A percentile compares a stretch with the other conserved stretches of the same genome.
Conservation (phyloP, 139 green algal species). For the Chlamydomonas incerta region DNA sequence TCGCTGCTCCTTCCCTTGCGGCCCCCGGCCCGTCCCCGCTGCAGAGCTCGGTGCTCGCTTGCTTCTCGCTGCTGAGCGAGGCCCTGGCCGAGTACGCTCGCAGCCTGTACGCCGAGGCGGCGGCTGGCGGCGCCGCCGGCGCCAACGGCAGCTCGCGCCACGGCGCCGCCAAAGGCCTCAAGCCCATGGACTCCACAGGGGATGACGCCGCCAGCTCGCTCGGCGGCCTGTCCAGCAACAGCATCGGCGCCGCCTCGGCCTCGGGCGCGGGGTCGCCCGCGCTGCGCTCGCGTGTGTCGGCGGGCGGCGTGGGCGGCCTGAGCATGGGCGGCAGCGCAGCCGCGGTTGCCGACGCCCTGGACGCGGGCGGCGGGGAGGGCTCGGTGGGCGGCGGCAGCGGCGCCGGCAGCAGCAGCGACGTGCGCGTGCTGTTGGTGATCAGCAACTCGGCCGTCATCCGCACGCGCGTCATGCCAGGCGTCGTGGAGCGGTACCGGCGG, state of each 20-base stretch:
- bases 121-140: too few relatives aligned
- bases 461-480: conserved; percentile 26
- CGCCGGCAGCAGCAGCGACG: conserved; percentile 21
- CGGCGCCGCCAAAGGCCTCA: too few relatives aligned
- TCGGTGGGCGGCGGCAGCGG: background rate
- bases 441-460: conserved; percentile 41
- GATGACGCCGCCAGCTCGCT: too few relatives aligned
- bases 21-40: too few relatives aligned
- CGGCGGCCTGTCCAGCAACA: too few relatives aligned
- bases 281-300: background rate
- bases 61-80: conserved; percentile 29
- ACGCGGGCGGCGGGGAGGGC: background rate
- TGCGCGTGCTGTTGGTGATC: conserved; percentile 39
- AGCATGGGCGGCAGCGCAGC: background rate
- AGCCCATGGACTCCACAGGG: too few relatives aligned
- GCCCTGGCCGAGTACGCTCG: conserved; percentile 33
- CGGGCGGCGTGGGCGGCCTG: too few relatives aligned
- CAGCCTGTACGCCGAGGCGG: background rate
- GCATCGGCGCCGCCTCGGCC: too few relatives aligned
- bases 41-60: conserved; percentile 15
- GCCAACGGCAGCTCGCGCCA: too few relatives aligned
- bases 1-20: too few relatives aligned
- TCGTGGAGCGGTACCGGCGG: conserved; percentile 24
- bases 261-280: too few relatives aligned
- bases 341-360: background rate